Conservation (phyloP, 2,329 filamentous ascomycete genomes). For the Botryotinia convoluta region DNA sequence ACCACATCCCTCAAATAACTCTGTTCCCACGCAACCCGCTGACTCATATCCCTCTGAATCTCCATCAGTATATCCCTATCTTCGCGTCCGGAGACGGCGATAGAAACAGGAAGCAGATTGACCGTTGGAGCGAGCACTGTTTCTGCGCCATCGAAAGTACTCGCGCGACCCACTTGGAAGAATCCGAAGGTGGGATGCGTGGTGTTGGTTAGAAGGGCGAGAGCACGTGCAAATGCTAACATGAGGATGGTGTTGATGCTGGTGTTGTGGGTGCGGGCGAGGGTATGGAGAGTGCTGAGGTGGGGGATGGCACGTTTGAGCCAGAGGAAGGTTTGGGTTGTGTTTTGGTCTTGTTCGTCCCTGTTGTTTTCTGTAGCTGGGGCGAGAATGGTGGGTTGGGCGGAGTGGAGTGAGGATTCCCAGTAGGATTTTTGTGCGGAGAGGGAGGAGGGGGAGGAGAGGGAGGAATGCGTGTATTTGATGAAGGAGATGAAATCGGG, state of each 20-base stretch:
- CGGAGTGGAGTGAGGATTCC: not conserved
- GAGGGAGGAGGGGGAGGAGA: not conserved
- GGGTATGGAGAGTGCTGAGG: not conserved
- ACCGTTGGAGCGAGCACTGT: not conserved
- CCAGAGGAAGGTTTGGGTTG: not conserved
- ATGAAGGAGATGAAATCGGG: not conserved
- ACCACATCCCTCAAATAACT: not conserved
- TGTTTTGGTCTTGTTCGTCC: not conserved
- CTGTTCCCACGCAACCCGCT: not conserved
- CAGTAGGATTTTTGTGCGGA: not conserved
- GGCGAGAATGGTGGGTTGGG: not conserved
- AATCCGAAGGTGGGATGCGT: slow-evolving; percentile 4
- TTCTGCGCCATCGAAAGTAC: not conserved
- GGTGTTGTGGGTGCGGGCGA: not conserved
- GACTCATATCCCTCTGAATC: not conserved
- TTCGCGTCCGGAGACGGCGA: not conserved
- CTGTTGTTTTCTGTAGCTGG: not conserved
- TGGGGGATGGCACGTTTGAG: not conserved
- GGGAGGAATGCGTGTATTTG: not conserved
- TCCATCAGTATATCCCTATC: not conserved
- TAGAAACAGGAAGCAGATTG: not conserved
- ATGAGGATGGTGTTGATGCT: slow-evolving; percentile 3
- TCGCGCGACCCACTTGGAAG: slow-evolving; percentile 7
- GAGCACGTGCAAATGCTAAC: not conserved
- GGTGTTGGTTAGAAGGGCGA: not conserved